Conservation (phyloP, 169 alveolate species). For the Blepharisma undulans region DNA sequence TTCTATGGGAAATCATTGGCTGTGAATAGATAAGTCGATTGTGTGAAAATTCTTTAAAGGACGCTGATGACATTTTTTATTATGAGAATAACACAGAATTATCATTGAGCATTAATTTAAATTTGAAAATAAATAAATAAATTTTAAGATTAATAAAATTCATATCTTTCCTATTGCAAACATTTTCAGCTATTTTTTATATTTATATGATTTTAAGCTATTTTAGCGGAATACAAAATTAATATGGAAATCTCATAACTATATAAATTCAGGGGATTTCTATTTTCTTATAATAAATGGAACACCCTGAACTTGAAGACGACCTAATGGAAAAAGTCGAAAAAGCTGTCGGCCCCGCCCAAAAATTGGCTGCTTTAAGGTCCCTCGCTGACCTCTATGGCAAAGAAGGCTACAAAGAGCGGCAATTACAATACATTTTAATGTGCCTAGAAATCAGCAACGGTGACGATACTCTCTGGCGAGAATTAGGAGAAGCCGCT, state of each 20-base stretch:
- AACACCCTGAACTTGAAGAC: conserved; percentile 9
- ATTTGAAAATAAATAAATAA: neutral
- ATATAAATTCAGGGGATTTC: neutral
- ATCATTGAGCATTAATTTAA: neutral
- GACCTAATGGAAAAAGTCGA: neutral
- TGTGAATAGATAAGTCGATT: neutral
- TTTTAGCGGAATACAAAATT: neutral
- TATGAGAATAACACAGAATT: neutral
- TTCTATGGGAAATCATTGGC: neutral
- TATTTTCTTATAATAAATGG: neutral
- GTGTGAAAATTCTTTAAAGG: neutral
- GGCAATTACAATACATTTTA: neutral
- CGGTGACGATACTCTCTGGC: conserved; percentile 7
- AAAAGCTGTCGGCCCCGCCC: conserved; percentile 25
- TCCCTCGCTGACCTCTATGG: neutral
- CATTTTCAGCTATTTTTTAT: no score
- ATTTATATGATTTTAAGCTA: neutral
- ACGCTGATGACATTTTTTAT: neutral
- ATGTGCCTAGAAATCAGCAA: conserved; percentile 15
- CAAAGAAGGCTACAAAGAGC: neutral
- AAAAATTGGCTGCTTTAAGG: neutral
- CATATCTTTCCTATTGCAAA: no score
- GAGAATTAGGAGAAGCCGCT: conserved; percentile 1
- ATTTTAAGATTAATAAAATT: no score
- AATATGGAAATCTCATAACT: neutral